Conservation (phyloP, 352 stramenopile genomes). For the Phytophthora colocasiae region DNA sequence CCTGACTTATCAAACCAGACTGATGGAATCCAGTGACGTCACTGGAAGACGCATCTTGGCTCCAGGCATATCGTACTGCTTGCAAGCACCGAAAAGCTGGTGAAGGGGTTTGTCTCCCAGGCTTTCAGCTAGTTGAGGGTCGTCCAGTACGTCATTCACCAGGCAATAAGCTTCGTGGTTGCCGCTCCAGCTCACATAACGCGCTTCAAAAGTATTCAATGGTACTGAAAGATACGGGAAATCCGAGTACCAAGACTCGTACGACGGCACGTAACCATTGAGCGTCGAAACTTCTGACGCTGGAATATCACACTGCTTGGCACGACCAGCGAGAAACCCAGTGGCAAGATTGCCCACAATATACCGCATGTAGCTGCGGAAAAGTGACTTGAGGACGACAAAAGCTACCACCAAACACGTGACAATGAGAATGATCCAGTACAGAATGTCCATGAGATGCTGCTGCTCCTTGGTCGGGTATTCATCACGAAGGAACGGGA, state of each 20-base stretch:
- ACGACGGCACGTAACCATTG: constrained; percentile 64
- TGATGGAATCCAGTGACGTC: constrained; percentile 31
- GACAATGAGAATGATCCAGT: constrained; percentile 49
- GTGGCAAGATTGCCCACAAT: constrained; percentile 38
- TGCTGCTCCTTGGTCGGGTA: constrained; percentile 45
- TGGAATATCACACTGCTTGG: constrained; percentile 51
- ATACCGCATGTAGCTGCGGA: constrained; percentile 48
- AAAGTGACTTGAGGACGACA: constrained; percentile 43
- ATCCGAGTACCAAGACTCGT: constrained; percentile 76
- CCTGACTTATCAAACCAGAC: constrained; percentile 23
- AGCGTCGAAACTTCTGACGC: constrained; percentile 57
- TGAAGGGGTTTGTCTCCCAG: constrained; percentile 51
- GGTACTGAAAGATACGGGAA: constrained; percentile 72
- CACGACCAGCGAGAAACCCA: constrained; percentile 36
- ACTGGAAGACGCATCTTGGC: constrained; percentile 20
- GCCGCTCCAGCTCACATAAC: constrained; percentile 66
- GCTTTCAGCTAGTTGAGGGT: constrained; percentile 49
- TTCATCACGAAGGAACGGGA: constrained; percentile 55
- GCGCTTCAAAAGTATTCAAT: constrained; percentile 57
- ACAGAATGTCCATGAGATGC: constrained; percentile 51
- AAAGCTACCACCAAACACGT: constrained; percentile 42
- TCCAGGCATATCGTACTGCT: constrained; percentile 56
- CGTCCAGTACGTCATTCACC: constrained; percentile 67
- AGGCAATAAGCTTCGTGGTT: constrained; percentile 65
- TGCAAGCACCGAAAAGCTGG: constrained; percentile 67